Conservation (phyloP, 2,329 filamentous ascomycete species). For the Aspergillus sojae region DNA sequence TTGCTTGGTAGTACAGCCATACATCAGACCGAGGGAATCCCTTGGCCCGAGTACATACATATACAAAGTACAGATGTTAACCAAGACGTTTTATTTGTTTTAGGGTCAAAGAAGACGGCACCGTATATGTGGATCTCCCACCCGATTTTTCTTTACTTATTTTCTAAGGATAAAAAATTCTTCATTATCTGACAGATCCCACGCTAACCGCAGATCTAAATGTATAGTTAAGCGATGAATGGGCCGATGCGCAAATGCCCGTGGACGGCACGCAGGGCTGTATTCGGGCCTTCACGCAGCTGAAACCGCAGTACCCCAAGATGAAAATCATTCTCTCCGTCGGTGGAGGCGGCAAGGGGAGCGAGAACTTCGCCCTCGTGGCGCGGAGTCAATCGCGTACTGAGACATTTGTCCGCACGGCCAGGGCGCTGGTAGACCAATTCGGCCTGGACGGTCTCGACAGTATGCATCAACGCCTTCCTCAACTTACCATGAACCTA, state of each 20-base stretch:
- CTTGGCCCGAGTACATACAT: not conserved
- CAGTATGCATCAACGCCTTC: constrained; percentile 53
- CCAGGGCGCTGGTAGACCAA: constrained; percentile 67
- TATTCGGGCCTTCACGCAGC: constrained; percentile 70
- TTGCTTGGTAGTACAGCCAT: constrained; percentile 58
- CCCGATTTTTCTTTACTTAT: constrained; percentile 12
- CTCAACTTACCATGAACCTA: not conserved
- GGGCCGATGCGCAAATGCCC: constrained; percentile 71
- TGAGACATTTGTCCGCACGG: constrained; percentile 71
- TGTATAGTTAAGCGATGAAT: constrained; percentile 73
- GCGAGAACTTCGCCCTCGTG: constrained; percentile 68
- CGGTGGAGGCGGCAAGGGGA: constrained; percentile 67
- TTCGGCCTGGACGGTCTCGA: constrained; percentile 77
- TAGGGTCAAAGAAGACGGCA: constrained; percentile 70
- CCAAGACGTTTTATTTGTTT: constrained; percentile 24
- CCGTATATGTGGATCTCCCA: constrained; percentile 67
- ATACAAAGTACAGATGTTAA: constrained; percentile 26
- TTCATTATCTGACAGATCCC: not conserved
- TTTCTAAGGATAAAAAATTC: constrained; percentile 11
- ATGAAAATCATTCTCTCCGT: constrained; percentile 77
- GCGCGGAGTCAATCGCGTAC: constrained; percentile 62
- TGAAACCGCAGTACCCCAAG: constrained; percentile 71
- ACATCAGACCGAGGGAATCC: constrained; percentile 17
- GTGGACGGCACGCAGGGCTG: constrained; percentile 74
- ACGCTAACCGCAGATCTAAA: constrained; percentile 4